Conservation (phyloP, 805 yeast species). For the Diddensiella caesifluorescens region DNA sequence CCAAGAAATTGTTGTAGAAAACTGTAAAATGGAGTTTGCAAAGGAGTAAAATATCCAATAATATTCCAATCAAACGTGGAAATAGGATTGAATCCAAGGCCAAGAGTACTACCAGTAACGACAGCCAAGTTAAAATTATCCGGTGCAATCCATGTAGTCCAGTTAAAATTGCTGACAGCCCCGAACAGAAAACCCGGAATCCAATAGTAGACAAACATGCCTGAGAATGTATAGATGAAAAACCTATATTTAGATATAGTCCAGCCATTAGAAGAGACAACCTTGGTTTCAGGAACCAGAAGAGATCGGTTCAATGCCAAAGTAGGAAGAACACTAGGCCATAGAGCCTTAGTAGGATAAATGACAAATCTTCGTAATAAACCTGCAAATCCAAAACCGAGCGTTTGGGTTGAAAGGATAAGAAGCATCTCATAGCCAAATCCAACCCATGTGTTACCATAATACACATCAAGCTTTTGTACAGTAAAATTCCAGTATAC, state of each 20-base stretch:
- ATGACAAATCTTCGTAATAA: conserved; percentile 52
- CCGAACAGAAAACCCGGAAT: conserved; percentile 54
- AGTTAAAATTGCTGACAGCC: conserved; percentile 50
- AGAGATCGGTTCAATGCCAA: conserved; percentile 49
- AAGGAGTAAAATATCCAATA: conserved; percentile 37
- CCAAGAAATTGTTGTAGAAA: conserved; percentile 38
- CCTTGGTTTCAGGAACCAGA: conserved; percentile 21
- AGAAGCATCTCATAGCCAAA: conserved; percentile 42
- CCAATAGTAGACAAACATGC: conserved; percentile 48
- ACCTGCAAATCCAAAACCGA: conserved; percentile 67
- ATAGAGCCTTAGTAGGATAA: conserved; percentile 54
- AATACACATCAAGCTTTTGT: conserved; percentile 31
- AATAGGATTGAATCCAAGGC: conserved; percentile 39
- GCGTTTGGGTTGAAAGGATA: conserved; percentile 52
- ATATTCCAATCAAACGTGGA: conserved; percentile 39
- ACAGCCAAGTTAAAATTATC: conserved; percentile 46
- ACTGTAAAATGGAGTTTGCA: conserved; percentile 55
- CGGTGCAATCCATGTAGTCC: conserved; percentile 56
- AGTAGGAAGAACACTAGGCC: conserved; percentile 61
- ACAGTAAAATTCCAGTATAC: conserved; percentile 21
- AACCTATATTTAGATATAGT: conserved; percentile 42
- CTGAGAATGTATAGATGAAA: conserved; percentile 36
- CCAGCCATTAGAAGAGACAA: conserved; percentile 40
- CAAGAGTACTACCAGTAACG: conserved; percentile 40
- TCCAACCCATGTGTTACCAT: conserved; percentile 30